These are phyloP conservation scores for Neopestalotiopsis sp. DNA, from an alignment of 2,329 filamentous ascomycete genomes.

Conservation along the genomic window DNA sequence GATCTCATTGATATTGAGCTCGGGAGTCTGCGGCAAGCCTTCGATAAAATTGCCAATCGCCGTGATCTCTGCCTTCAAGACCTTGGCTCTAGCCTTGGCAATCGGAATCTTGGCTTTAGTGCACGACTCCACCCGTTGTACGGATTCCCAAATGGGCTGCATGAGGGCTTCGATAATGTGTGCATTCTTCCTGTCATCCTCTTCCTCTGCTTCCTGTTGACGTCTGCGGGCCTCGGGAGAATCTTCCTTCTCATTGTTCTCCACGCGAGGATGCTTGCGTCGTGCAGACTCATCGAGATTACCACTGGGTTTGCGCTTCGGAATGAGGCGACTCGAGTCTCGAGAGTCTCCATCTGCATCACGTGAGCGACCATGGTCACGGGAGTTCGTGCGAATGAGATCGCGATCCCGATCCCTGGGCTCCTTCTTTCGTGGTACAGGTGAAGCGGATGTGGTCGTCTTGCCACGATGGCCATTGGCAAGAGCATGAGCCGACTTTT, in stretches of 20 bases:
- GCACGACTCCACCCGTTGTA: constrained; percentile 37
- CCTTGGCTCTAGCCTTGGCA: constrained; percentile 38
- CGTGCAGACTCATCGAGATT: constrained; percentile 54
- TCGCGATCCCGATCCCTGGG: constrained; percentile 49
- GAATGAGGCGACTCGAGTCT: constrained; percentile 55
- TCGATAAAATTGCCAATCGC: constrained; percentile 41
- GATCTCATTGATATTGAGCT: constrained; percentile 33
- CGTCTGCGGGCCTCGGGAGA: constrained; percentile 52
- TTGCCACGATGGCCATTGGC: constrained; percentile 65
- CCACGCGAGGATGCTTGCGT: constrained; percentile 56
- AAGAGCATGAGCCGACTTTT: constrained; percentile 64
- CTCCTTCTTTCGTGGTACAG: constrained; percentile 64
- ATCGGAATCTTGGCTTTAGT: constrained; percentile 39
- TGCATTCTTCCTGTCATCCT: constrained; percentile 41
- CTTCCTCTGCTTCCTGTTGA: constrained; percentile 41
- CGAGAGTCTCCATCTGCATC: constrained; percentile 57
- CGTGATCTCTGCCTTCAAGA: constrained; percentile 39
- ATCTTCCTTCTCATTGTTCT: constrained; percentile 54
- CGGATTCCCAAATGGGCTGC: constrained; percentile 38
- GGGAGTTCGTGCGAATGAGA: constrained; percentile 39
- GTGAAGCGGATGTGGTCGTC: constrained; percentile 64
- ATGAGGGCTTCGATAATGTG: constrained; percentile 38
- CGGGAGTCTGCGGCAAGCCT: constrained; percentile 36
- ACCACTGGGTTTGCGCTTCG: constrained; percentile 66
- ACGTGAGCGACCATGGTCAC: constrained; percentile 56